phyloP scores from a whole-genome alignment of 2,329 filamentous ascomycete species.

The Coniella lustricola region DNA sequence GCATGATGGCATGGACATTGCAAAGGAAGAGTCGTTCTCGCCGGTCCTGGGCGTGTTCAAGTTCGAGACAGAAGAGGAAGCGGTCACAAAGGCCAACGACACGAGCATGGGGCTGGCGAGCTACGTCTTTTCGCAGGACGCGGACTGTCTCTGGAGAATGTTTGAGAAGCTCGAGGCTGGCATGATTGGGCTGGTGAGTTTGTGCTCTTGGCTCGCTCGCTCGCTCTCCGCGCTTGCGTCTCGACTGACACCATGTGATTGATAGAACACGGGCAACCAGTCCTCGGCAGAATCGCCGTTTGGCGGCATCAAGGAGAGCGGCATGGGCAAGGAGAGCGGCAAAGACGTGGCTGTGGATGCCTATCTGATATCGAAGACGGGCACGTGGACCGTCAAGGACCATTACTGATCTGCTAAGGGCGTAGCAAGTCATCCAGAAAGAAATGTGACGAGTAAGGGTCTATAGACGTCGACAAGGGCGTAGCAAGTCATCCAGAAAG shows the following conservation, averaged over 20 bases:
- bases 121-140: slow-evolving; percentile 24
- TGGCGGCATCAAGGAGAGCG: slow-evolving; percentile 21
- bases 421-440: no score
- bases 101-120: slow-evolving; percentile 27
- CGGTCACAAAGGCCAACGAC: slow-evolving; percentile 26
- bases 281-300: slow-evolving; percentile 19
- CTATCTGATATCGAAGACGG: slow-evolving; percentile 18
- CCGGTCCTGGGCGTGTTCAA: slow-evolving; percentile 16
- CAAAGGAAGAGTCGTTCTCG: slow-evolving; percentile 19
- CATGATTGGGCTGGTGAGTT: slow-evolving; percentile 48
- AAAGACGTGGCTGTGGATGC: slow-evolving; percentile 17
- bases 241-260: no score
- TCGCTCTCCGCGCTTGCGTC: not conserved
- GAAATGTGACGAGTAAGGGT: no score
- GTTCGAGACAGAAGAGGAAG: slow-evolving; percentile 28
- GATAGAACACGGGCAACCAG: slow-evolving; percentile 34
- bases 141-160: slow-evolving; percentile 31
- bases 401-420: slow-evolving; percentile 1
- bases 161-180: slow-evolving; percentile 51
- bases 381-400: slow-evolving; percentile 8
- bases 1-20: slow-evolving; percentile 19
- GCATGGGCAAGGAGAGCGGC: slow-evolving; percentile 20
- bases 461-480: no score
- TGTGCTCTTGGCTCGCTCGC: no score
- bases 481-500: no score